Evolutionary conservation across 371 early-diverging fungal genomes (phyloP).

Genomic region (Vairimorpha necatrix): DNA sequence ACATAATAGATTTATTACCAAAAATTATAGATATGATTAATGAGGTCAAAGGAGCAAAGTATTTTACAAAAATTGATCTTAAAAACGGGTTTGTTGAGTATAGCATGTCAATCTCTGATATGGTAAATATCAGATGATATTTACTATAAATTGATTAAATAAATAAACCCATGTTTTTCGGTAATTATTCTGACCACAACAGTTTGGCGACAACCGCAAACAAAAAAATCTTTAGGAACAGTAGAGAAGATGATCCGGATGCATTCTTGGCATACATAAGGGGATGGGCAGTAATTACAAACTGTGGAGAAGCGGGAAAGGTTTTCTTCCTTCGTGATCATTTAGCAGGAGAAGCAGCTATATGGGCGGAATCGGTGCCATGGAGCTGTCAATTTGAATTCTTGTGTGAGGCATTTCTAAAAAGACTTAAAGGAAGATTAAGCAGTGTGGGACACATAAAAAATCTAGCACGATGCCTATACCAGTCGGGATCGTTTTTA

Average conservation of each 20-base stretch:
- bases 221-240: not conserved
- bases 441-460: not conserved
- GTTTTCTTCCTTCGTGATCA: not conserved
- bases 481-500: not conserved
- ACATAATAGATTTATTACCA: too few relatives aligned
- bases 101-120: too few relatives aligned
- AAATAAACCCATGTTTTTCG: not conserved
- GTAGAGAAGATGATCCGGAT: constrained; percentile 4
- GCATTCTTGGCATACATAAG: not conserved
- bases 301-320: not conserved
- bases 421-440: not conserved
- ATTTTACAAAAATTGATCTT: too few relatives aligned
- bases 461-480: not conserved
- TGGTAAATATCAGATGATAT: too few relatives aligned
- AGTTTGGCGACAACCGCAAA: not conserved
- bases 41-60: too few relatives aligned
- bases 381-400: not conserved
- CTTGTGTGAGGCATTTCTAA: not conserved
- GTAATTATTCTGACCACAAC: not conserved
- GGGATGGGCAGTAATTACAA: not conserved
- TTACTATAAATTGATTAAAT: too few relatives aligned
- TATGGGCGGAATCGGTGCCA: not conserved
- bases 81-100: too few relatives aligned
- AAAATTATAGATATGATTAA: too few relatives aligned
- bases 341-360: not conserved